Percentiles rank a stretch among this genome's conserved stretches.
Conservation (phyloP, 2,329 filamentous ascomycete species). For the Lasiodiplodia citricola region DNA sequence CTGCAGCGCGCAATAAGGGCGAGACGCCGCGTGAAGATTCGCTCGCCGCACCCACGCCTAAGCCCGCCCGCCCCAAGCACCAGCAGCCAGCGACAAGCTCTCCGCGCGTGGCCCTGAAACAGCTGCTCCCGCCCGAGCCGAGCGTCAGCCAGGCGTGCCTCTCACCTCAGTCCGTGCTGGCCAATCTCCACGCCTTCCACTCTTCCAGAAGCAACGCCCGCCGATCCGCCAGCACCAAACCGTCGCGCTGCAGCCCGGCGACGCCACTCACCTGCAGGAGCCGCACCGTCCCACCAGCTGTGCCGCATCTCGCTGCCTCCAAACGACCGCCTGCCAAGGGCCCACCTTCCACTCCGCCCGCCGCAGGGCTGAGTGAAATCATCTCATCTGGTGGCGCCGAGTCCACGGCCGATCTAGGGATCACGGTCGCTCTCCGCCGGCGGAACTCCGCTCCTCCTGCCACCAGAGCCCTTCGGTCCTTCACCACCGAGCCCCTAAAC, state of each 20-base stretch:
- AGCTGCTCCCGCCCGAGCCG: constrained; percentile 13
- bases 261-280: constrained; percentile 24
- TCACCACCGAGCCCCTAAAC: constrained; percentile 12
- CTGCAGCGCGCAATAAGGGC: constrained; percentile 20
- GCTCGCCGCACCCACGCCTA: neutral
- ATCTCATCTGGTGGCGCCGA: constrained; percentile 15
- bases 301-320: constrained; percentile 16
- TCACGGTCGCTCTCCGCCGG: neutral
- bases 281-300: constrained; percentile 23
- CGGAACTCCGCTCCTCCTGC: constrained; percentile 8
- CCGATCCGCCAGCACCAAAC: constrained; percentile 18
- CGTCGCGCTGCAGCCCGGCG: constrained; percentile 14
- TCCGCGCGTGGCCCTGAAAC: constrained; percentile 20
- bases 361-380: constrained; percentile 19
- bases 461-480: neutral
- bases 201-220: constrained; percentile 24
- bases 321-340: constrained; percentile 1
- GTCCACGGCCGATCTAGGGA: constrained; percentile 10
- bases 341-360: constrained; percentile 18
- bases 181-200: constrained; percentile 23
- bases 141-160: neutral
- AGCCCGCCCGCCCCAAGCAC: neutral
- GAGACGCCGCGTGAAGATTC: constrained; percentile 23
- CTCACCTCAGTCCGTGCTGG: constrained; percentile 1
- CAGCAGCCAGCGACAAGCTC: neutral